Evolutionary conservation across 2,329 filamentous ascomycete species (phyloP), one percentile per base, ranked within the genome.

Genomic region (Celoporthe dispersa): DNA sequence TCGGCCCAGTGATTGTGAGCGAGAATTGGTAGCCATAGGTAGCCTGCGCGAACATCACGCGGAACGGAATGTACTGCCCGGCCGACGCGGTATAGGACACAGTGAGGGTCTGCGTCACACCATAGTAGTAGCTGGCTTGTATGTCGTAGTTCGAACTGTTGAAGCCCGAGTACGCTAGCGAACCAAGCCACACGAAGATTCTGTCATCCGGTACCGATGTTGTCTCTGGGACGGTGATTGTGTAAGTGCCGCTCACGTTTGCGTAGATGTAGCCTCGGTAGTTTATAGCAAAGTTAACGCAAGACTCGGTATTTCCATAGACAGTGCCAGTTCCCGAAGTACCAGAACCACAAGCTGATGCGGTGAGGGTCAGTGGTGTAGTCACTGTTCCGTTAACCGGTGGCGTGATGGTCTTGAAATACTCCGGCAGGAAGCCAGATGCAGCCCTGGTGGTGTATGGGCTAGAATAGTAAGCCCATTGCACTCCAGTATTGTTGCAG

Each of bases 221-320:
- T 35, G 33, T 62, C 41, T 62, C 28, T 19, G 63, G 44, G 28
- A 53, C 31, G 28, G 28, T 53, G n/a, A 65, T 35, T 9, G 41
- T 65, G 28, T 53, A 65, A 33, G 28, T 33, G 8, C 63, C 63
- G 28, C 5, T 37, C 31, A 35, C 25, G 28, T 37, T 53, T n/a
- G 44, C 63, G 44, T 65, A 65, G 31, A 65, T 33, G 44, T 65
- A 65, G 28, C 63, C 63, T n/a, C 41, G 63, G 63, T 65, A 65
- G 48, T 65, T 65, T 16, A 65, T 31, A 33, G 63, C 41, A 53
- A 65, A 35, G 33, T 62, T 5, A 19, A 35, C 48, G 28, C 63
- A 65, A n/a, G 44, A 35, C 19, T 53, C 63, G 11, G 48, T n/a
- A 8, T 53, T 19, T 7, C 63, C 63, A 22, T 65, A 65, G 44